These are phyloP conservation scores for Ocimum tenuiflorum DNA, from an alignment of 257 asterid genomes.

Conservation along the genomic window DNA sequence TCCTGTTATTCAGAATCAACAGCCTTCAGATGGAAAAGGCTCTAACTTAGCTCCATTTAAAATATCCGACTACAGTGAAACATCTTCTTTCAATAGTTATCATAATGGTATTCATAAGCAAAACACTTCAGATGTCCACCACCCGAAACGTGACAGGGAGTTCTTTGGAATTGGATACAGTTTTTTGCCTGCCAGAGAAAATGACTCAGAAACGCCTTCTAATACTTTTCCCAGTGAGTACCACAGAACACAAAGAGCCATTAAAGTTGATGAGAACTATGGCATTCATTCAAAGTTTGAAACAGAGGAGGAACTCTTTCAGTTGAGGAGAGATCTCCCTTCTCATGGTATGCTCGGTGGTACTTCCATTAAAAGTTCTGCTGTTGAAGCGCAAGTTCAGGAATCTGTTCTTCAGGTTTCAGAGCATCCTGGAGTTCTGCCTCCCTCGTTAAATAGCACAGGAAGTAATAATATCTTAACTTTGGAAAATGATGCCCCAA, in stretches of 20 bases:
- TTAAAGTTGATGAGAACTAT: constrained; percentile 20
- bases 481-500: constrained; percentile 29
- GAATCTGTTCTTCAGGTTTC: constrained; percentile 19
- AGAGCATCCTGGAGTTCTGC: constrained; percentile 20
- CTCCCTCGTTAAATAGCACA: constrained; percentile 26
- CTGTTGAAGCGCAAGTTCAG: constrained; percentile 23
- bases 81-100: constrained; percentile 10
- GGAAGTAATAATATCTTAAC: constrained; percentile 13
- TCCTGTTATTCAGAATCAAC: constrained; percentile 21
- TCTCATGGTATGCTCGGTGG: constrained; percentile 25
- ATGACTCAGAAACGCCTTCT: constrained; percentile 12
- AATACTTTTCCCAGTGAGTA: constrained; percentile 9
- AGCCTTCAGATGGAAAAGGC: constrained; percentile 24
- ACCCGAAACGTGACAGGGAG: constrained; percentile 25
- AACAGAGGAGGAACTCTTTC: constrained; percentile 17
- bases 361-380: constrained; percentile 18
- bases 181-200: constrained; percentile 5
- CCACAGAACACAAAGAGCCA: constrained; percentile 9
- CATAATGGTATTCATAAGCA: constrained; percentile 9
- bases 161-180: constrained; percentile 16
- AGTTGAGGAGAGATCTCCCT: constrained; percentile 25
- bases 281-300: constrained; percentile 31
- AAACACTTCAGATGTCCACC: constrained; percentile 10
- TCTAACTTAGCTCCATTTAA: constrained; percentile 11
- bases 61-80: constrained; percentile 1